Evolutionary conservation across 225 moss, liverwort and hornwort genomes (phyloP).

Genomic region (Physcomitrellopsis africana): DNA sequence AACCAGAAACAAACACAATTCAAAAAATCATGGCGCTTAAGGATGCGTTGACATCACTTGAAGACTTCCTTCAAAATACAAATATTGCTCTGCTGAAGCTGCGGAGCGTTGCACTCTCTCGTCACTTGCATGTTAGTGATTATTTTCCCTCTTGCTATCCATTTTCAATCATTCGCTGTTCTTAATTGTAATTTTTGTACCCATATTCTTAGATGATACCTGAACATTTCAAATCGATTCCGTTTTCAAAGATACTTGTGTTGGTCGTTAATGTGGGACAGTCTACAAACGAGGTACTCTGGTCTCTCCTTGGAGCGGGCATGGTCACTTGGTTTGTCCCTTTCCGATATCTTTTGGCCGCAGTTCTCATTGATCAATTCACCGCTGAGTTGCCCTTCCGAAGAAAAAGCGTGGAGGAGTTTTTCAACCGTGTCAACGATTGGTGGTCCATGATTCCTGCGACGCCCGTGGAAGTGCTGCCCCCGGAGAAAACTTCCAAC

Average conservation of each 20-base stretch:
- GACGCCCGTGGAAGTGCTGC: conserved; percentile 62
- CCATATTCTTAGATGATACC: no score
- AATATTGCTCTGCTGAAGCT: conserved; percentile 69
- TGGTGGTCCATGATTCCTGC: conserved; percentile 74
- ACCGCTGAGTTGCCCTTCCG: conserved; percentile 54
- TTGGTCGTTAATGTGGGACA: conserved; percentile 25
- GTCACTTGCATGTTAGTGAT: conserved; percentile 52
- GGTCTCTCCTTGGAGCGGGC: conserved; percentile 48
- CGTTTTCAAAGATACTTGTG: background rate
- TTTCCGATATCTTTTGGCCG: conserved; percentile 53
- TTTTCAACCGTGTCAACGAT: conserved; percentile 39
- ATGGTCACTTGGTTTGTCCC: conserved; percentile 55
- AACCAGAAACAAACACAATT: conserved; percentile 65
- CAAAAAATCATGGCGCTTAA: conserved; percentile 67
- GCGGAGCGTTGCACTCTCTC: conserved; percentile 55
- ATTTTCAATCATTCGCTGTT: no score
- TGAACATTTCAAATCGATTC: background rate
- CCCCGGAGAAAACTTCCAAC: conserved; percentile 38
- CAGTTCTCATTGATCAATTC: conserved; percentile 65
- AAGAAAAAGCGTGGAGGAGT: conserved; percentile 48
- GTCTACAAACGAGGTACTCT: conserved; percentile 64
- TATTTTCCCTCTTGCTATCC: background rate
- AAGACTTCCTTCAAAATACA: conserved; percentile 56
- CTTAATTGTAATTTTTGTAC: background rate
- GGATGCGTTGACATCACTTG: conserved; percentile 61